Evolutionary conservation across 495 filamentous ascomycete genomes (phyloP).

Genomic region (Friedmanniomyces simplex): DNA sequence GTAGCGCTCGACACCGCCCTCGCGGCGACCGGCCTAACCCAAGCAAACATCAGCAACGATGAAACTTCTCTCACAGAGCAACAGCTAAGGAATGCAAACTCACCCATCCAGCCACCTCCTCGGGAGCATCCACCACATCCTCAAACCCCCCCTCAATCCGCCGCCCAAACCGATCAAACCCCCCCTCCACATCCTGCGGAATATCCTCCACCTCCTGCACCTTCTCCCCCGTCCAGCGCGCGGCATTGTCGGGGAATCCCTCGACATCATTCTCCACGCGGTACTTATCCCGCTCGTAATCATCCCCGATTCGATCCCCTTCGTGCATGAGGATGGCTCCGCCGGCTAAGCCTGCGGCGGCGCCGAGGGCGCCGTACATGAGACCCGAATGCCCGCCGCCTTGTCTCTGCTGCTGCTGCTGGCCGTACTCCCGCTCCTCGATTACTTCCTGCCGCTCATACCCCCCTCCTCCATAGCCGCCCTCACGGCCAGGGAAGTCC

Average conservation of each 20-base stretch:
- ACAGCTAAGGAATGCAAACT: not conserved
- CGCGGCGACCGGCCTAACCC: slow-evolving; percentile 26
- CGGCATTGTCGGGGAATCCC: slow-evolving; percentile 34
- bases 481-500: slow-evolving; percentile 29
- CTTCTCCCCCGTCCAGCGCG: slow-evolving; percentile 33
- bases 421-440: slow-evolving; percentile 12
- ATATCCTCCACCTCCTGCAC: slow-evolving; percentile 33
- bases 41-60: not conserved
- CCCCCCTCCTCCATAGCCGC: not conserved
- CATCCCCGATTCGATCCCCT: slow-evolving; percentile 32
- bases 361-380: slow-evolving; percentile 41
- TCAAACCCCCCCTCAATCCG: slow-evolving; percentile 29
- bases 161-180: slow-evolving; percentile 26
- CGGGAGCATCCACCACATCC: slow-evolving; percentile 29
- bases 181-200: slow-evolving; percentile 27
- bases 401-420: slow-evolving; percentile 34
- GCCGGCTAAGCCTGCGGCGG: slow-evolving; percentile 46
- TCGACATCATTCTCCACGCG: slow-evolving; percentile 28
- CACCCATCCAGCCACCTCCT: slow-evolving; percentile 32
- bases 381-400: slow-evolving; percentile 33
- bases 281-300: slow-evolving; percentile 28
- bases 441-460: not conserved
- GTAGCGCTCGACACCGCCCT: slow-evolving; percentile 34
- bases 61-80: not conserved
- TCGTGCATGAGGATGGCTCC: slow-evolving; percentile 47